Conservation (phyloP, 78 protist genomes). For the Tieghemostelium lacteum region DNA sequence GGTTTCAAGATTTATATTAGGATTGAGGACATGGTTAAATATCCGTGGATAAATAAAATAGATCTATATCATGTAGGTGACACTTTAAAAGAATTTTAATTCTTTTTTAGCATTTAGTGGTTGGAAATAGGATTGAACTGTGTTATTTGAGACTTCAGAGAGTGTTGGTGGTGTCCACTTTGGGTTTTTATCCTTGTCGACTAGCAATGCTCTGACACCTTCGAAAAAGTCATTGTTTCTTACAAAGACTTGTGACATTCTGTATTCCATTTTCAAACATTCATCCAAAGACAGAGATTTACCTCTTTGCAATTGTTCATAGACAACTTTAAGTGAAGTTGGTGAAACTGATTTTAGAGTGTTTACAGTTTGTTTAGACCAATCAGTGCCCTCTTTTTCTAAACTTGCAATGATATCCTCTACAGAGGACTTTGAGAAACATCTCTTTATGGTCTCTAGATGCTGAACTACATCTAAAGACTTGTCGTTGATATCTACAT, state of each 20-base stretch:
- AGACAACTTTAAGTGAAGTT: constrained; percentile 57
- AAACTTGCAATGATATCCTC: constrained; percentile 27
- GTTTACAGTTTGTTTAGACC: constrained; percentile 27
- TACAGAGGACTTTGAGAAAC: constrained; percentile 28
- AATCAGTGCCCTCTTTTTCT: constrained; percentile 23
- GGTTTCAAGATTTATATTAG: too few species aligned
- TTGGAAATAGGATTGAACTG: constrained; percentile 58
- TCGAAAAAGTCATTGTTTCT: constrained; percentile 60
- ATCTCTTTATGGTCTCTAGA: constrained; percentile 1
- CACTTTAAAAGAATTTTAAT: too few species aligned
- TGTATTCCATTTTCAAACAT: constrained; percentile 68
- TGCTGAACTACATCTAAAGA: not conserved
- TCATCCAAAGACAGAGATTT: constrained; percentile 16
- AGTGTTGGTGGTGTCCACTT: constrained; percentile 69
- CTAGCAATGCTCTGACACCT: constrained; percentile 81
- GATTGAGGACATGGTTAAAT: too few species aligned
- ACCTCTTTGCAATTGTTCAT: constrained; percentile 57
- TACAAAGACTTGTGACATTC: constrained; percentile 61
- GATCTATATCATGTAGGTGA: too few species aligned
- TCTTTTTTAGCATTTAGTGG: constrained; percentile 29
- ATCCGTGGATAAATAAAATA: too few species aligned
- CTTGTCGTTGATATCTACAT: not conserved
- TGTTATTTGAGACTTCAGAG: constrained; percentile 19
- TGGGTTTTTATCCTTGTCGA: constrained; percentile 85
- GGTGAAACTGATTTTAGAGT: constrained; percentile 48